These are phyloP conservation scores for Aaosphaeria arxii DNA, from an alignment of 2,329 filamentous ascomycete genomes.

Conservation along the genomic window DNA sequence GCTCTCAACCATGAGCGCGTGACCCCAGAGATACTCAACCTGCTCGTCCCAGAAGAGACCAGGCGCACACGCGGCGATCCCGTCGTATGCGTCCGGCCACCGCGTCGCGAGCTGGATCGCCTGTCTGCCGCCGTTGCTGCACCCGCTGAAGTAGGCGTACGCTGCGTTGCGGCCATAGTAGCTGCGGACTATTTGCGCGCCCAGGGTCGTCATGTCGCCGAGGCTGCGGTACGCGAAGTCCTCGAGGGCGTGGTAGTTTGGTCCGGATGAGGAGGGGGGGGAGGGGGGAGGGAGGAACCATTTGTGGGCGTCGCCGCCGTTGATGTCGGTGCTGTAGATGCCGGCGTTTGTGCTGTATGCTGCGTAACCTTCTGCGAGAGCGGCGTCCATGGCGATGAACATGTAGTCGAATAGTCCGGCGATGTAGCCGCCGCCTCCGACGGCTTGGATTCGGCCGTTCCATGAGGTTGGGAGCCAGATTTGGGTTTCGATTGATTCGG, in stretches of 20 bases:
- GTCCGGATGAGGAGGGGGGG: too few species aligned
- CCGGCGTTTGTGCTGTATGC: background rate
- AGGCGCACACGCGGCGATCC: conserved; percentile 40
- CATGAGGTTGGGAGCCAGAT: background rate
- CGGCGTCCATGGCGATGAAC: background rate
- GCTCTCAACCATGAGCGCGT: conserved; percentile 19
- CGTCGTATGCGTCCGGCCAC: conserved; percentile 38
- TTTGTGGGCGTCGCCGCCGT: too few species aligned
- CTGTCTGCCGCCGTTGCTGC: background rate
- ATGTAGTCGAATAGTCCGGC: background rate
- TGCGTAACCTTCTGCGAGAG: background rate
- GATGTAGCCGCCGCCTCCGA: background rate
- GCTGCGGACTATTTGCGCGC: background rate
- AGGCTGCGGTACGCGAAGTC: too few species aligned
- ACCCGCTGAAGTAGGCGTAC: background rate
- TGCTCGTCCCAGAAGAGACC: conserved; percentile 35
- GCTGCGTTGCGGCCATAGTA: background rate
- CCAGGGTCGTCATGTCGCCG: background rate
- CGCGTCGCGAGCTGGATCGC: conserved; percentile 26
- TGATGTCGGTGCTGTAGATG: background rate
- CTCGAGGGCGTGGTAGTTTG: too few species aligned
- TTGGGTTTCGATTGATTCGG: background rate
- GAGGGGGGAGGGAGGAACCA: too few species aligned
- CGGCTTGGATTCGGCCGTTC: background rate
- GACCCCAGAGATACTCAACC: conserved; percentile 5